Base-by-base conservation (phyloP, 1,284 basidiomycete species). In the Trichosporon sp. region DNA sequence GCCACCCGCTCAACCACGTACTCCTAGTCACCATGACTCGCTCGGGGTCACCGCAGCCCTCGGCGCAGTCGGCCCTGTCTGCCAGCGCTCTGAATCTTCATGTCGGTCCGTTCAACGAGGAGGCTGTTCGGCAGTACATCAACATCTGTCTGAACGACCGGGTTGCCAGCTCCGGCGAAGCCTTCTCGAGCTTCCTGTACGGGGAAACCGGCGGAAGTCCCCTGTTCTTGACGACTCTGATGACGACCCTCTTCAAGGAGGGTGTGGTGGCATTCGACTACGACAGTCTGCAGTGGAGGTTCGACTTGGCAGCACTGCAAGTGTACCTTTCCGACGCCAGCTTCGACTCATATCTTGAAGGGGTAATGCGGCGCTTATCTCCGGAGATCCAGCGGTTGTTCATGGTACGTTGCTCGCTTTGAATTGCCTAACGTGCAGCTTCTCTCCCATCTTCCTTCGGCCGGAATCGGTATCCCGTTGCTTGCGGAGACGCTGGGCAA, bases 171-270 rank as follows among this genome's bases (percentile, higher is more conserved):
- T 66, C 64, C 0, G 31, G 65, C 7, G 65, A 70, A 9, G 74
- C 66, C 3, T 67, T 78, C 9, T 74, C 70, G 2, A 72, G 71
- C 65, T 76, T 77, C 47, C 70, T 80, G 0, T 73, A 73, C 62
- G 71, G 75, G 6, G 76, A 80, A 56, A 77, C 77, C 0, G 68
- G 62, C 4, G 77, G 78, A 13, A 75, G 68, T 35, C 77, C 76
- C 1, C 62, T 80, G 6, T 79, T 75, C 65, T 68, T 79, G 2
- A 62, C 74, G 11, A 75, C 75, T 2, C 63, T 80, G 27, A 65
- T 78, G 25, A 68, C 70, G 2, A 75, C 74, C 1, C 62, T 80
- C 53, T 70, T 74, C n/a, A 75, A 77, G 44, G 75, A 78, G 27
- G 29, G 67, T 0, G 76, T 77, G 7, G 70, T 80, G 21, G 65